phyloP scores from a whole-genome alignment of 2,329 filamentous ascomycete species.

The Chaetomiaceae sp. region DNA sequence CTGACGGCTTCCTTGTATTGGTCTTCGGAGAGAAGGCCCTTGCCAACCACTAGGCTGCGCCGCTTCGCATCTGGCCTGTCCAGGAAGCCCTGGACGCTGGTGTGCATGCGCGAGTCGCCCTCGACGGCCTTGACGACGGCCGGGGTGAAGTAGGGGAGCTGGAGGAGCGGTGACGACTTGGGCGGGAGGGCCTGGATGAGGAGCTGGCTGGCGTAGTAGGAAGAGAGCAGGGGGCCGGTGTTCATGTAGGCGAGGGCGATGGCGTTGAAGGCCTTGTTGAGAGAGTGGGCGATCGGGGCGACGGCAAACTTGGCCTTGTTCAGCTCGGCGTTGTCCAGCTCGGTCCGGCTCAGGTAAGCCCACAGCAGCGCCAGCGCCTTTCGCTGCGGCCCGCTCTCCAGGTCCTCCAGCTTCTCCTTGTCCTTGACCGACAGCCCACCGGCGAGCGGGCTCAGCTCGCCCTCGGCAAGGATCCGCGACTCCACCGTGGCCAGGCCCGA shows the following conservation, averaged over 20 bases:
- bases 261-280: slow-evolving; percentile 81
- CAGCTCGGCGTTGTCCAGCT: slow-evolving; percentile 71
- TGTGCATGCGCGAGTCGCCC: slow-evolving; percentile 67
- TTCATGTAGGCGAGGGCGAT: slow-evolving; percentile 86
- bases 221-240: slow-evolving; percentile 73
- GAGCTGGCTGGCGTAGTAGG: slow-evolving; percentile 77
- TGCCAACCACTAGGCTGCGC: slow-evolving; percentile 63
- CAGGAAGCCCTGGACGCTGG: slow-evolving; percentile 86
- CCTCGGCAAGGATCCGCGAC: slow-evolving; percentile 65
- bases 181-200: slow-evolving; percentile 87
- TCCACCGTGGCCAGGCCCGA: slow-evolving; percentile 78
- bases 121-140: slow-evolving; percentile 63
- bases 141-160: slow-evolving; percentile 81
- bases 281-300: slow-evolving; percentile 75
- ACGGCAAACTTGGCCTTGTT: slow-evolving; percentile 86
- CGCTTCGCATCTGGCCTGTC: slow-evolving; percentile 70
- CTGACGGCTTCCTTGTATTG: slow-evolving; percentile 72
- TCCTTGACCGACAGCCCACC: slow-evolving; percentile 67
- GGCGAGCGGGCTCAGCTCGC: slow-evolving; percentile 46
- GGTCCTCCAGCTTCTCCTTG: slow-evolving; percentile 67
- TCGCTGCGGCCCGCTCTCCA: slow-evolving; percentile 74
- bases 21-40: slow-evolving; percentile 64
- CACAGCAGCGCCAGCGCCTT: slow-evolving; percentile 88
- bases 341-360: slow-evolving; percentile 88
- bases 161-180: slow-evolving; percentile 77